phyloP scores from a whole-genome alignment of 257 asterid species.

The Fraxinus cuspidata region DNA sequence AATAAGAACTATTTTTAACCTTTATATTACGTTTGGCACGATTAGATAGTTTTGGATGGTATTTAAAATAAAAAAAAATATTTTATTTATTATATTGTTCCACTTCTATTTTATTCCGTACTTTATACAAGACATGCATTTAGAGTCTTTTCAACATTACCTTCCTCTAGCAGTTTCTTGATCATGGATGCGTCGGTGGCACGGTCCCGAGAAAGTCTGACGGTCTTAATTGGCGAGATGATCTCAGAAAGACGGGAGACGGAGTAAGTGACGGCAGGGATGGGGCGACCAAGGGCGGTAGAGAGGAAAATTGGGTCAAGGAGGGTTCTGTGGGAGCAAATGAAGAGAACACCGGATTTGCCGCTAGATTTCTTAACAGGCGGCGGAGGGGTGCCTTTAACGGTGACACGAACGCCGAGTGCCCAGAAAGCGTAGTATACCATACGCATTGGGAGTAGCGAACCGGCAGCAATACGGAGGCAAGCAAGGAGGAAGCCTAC shows the following conservation, averaged over 20 bases:
- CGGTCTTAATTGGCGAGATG: conserved; percentile 61
- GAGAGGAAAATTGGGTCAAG: conserved; percentile 69
- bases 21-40: too few relatives aligned
- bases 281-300: conserved; percentile 62
- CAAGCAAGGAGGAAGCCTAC: conserved; percentile 58
- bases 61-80: too few relatives aligned
- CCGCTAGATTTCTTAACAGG: conserved; percentile 27
- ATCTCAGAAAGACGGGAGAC: conserved; percentile 70
- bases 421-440: conserved; percentile 60
- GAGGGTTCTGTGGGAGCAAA: conserved; percentile 63
- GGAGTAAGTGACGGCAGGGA: conserved; percentile 70
- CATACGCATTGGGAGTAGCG: conserved; percentile 57
- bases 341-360: conserved; percentile 59
- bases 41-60: too few relatives aligned
- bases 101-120: too few relatives aligned
- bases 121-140: too few relatives aligned
- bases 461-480: conserved; percentile 55
- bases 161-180: conserved; percentile 35
- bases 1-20: too few relatives aligned
- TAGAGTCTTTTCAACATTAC: background rate
- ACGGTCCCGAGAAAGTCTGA: conserved; percentile 56
- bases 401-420: conserved; percentile 57
- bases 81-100: too few relatives aligned
- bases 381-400: conserved; percentile 60
- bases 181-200: conserved; percentile 41